phyloP scores from a whole-genome alignment of 2,329 filamentous ascomycete genomes.

The Penicillium sp. region DNA sequence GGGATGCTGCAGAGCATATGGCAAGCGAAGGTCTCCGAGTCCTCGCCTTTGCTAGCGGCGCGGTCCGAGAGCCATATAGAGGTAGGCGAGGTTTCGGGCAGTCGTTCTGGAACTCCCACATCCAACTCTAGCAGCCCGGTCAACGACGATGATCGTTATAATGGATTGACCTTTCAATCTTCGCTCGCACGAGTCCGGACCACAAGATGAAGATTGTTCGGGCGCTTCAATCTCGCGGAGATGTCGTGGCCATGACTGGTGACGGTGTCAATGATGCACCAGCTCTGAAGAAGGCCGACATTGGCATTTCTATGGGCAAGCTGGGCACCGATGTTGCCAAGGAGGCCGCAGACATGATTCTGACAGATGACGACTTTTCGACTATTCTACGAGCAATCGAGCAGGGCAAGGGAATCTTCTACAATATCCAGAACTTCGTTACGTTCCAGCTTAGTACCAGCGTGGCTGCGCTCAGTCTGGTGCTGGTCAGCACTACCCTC shows the following conservation, averaged over 20 bases:
- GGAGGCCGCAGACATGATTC: slow-evolving; percentile 82
- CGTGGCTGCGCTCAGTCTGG: slow-evolving; percentile 83
- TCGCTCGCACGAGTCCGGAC: slow-evolving; percentile 91
- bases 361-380: slow-evolving; percentile 84
- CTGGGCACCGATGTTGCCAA: slow-evolving; percentile 96
- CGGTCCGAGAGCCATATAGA: slow-evolving; percentile 50
- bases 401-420: slow-evolving; percentile 98
- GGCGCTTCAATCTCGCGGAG: slow-evolving; percentile 83
- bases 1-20: slow-evolving; percentile 77
- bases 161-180: slow-evolving; percentile 87
- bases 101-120: slow-evolving; percentile 48
- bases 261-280: slow-evolving; percentile 98
- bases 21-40: slow-evolving; percentile 85
- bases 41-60: slow-evolving; percentile 85
- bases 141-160: slow-evolving; percentile 68
- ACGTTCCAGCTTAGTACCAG: slow-evolving; percentile 98
- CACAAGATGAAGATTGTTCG: slow-evolving; percentile 97
- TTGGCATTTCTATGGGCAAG: slow-evolving; percentile 94
- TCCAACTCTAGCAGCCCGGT: slow-evolving; percentile 30
- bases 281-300: slow-evolving; percentile 92
- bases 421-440: slow-evolving; percentile 98
- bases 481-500: slow-evolving; percentile 85
- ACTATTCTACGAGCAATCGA: slow-evolving; percentile 92
- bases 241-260: slow-evolving; percentile 98
- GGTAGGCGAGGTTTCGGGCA: slow-evolving; percentile 47